Conservation (phyloP, 2,329 filamentous ascomycete genomes). For the Apiospora hydei region DNA sequence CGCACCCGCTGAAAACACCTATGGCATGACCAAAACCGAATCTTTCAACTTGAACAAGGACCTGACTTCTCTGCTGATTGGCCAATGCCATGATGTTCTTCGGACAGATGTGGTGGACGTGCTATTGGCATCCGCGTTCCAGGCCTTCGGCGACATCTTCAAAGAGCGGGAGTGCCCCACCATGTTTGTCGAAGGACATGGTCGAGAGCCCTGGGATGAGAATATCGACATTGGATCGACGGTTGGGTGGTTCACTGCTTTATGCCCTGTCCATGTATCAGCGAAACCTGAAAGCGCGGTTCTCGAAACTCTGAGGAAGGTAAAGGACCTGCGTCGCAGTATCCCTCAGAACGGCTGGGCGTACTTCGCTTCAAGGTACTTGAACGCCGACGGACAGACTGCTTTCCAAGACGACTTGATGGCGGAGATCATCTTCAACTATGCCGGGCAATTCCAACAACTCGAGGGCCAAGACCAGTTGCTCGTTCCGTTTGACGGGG, state of each 20-base stretch:
- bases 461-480: slow-evolving; percentile 26
- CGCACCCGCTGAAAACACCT: slow-evolving; percentile 9
- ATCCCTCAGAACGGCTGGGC: slow-evolving; percentile 45
- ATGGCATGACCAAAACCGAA: slow-evolving; percentile 17
- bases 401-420: slow-evolving; percentile 44
- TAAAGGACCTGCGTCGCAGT: slow-evolving; percentile 46
- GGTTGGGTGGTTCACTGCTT: slow-evolving; percentile 55
- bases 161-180: slow-evolving; percentile 38
- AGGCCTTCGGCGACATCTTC: slow-evolving; percentile 43
- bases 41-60: slow-evolving; percentile 37
- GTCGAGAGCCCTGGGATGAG: slow-evolving; percentile 45
- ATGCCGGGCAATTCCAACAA: slow-evolving; percentile 31
- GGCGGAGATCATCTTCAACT: slow-evolving; percentile 45
- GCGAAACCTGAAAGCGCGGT: neutral
- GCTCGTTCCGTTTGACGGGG: slow-evolving; percentile 23
- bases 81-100: slow-evolving; percentile 32
- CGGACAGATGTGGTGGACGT: slow-evolving; percentile 43
- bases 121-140: slow-evolving; percentile 42
- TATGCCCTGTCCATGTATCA: slow-evolving; percentile 42
- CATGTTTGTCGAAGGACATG: slow-evolving; percentile 51
- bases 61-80: slow-evolving; percentile 29
- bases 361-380: slow-evolving; percentile 47
- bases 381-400: slow-evolving; percentile 39
- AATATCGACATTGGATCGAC: slow-evolving; percentile 45
- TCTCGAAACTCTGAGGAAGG: slow-evolving; percentile 23